These are phyloP conservation scores for Endoconidiophora polonica DNA, from an alignment of 2,329 filamentous ascomycete genomes.

Conservation along the genomic window DNA sequence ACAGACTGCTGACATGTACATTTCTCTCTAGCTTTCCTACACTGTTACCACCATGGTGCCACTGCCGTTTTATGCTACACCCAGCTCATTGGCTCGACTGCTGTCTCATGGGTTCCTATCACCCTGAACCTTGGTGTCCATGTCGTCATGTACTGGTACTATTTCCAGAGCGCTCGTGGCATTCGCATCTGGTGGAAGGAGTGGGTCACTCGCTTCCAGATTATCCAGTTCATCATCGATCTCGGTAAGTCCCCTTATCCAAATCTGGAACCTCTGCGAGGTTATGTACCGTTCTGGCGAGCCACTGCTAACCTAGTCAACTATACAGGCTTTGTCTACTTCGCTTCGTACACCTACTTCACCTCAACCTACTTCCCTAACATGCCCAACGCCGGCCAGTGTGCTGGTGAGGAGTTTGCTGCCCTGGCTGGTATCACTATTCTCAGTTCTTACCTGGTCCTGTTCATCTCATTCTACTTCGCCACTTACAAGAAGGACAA, in stretches of 20 bases:
- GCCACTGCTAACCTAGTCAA: not conserved
- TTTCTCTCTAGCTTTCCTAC: conserved; percentile 52
- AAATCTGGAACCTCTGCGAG: not conserved
- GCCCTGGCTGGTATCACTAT: conserved; percentile 85
- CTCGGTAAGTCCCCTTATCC: conserved; percentile 46
- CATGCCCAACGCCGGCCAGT: conserved; percentile 70
- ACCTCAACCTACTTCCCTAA: conserved; percentile 73
- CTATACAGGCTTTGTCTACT: conserved; percentile 77
- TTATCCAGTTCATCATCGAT: conserved; percentile 92
- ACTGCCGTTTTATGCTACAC: conserved; percentile 97
- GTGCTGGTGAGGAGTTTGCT: conserved; percentile 92
- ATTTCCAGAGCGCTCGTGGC: conserved; percentile 95
- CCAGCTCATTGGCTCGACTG: conserved; percentile 79
- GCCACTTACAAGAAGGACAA: conserved; percentile 89
- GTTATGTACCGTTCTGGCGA: not conserved
- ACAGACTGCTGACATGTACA: not conserved
- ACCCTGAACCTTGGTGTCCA: conserved; percentile 84
- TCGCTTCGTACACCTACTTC: conserved; percentile 98
- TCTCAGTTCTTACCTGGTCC: conserved; percentile 83
- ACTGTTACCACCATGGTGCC: conserved; percentile 97
- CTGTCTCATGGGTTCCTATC: conserved; percentile 91
- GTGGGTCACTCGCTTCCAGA: conserved; percentile 96
- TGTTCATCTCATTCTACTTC: conserved; percentile 98
- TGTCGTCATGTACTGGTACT: conserved; percentile 99
- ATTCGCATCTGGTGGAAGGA: conserved; percentile 99